Evolutionary conservation across 805 yeast species (phyloP), one percentile per base, ranked within the genome.

Genomic region (Cyberlindnera saturnus): DNA sequence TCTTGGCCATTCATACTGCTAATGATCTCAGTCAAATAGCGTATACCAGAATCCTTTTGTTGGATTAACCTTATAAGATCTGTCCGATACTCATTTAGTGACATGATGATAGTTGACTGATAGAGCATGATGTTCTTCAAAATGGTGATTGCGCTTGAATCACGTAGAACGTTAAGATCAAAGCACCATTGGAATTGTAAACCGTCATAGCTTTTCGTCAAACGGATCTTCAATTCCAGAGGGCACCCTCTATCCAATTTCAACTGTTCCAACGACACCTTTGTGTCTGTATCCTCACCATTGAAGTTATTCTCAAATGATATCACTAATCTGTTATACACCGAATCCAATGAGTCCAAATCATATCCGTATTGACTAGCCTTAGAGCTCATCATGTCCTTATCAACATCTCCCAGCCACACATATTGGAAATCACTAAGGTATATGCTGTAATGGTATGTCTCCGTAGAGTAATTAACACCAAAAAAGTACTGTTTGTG

Each of bases 1-100:
- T 47, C 52, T 14, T 55, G 59, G 1, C 46, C 49, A 37, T 51
- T 47, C 34, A 52, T 18, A 6, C 57, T 61, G 6, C 51, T 53
- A 16, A 65, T 38, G 13, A 53, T 56, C 19, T 64, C 66, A 20
- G 39, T 43, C 2, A 66, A 38, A 39, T 54, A 63, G 5, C 60
- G 47, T 3, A 66, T 55, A 1, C 63, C 60, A 19, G 52, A 47
- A 42, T 66, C 72, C 38, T 65, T 66, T 5, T 46, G 43, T 4
- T 52, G 48, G 16, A 64, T 40, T 14, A 52, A 43, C 17, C 46
- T 45, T 8, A 46, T 32, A 33, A 60, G 38, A 18, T 49, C 49
- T 17, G 42, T 39, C 30, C 43, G 47, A 39, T 55, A 52, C 18
- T 57, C 52, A 38, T 47, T 48, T 28, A 53, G 31, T 4, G 57